These are phyloP conservation scores for Salvia splendens DNA, from an alignment of 257 asterid species.

Conservation along the genomic window DNA sequence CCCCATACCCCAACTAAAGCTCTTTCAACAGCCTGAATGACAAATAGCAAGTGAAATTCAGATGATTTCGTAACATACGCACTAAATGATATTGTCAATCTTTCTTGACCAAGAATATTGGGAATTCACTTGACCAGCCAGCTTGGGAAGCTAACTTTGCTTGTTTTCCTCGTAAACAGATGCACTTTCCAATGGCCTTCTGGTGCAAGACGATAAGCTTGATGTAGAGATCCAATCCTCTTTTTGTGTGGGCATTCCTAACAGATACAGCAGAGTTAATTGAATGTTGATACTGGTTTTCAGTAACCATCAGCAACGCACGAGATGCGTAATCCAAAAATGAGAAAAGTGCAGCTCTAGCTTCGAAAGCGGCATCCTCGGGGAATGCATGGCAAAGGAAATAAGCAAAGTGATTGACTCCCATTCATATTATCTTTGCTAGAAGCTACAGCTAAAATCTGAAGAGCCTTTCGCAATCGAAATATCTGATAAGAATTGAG, in stretches of 20 bases:
- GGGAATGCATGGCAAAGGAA: slow-evolving; percentile 56
- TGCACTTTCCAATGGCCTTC: slow-evolving; percentile 84
- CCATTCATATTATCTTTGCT: slow-evolving; percentile 45
- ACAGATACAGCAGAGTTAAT: slow-evolving; percentile 37
- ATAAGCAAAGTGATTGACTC: slow-evolving; percentile 41
- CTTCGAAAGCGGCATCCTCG: slow-evolving; percentile 46
- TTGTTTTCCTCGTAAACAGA: slow-evolving; percentile 68
- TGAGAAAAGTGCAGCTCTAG: slow-evolving; percentile 45
- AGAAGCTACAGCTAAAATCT: slow-evolving; percentile 52
- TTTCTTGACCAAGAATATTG: slow-evolving; percentile 38
- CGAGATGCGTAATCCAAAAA: slow-evolving; percentile 72
- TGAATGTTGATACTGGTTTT: slow-evolving; percentile 47
- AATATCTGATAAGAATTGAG: slow-evolving; percentile 49
- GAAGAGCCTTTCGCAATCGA: slow-evolving; percentile 70
- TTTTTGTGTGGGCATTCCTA: slow-evolving; percentile 40
- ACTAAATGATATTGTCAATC: slow-evolving; percentile 64
- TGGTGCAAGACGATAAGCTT: slow-evolving; percentile 69
- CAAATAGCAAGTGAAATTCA: slow-evolving; percentile 50
- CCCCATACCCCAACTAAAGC: slow-evolving; percentile 82
- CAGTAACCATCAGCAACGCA: slow-evolving; percentile 49
- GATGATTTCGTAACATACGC: slow-evolving; percentile 62
- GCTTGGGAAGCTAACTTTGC: slow-evolving; percentile 66
- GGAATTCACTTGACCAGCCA: slow-evolving; percentile 37
- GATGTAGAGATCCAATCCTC: slow-evolving; percentile 49
- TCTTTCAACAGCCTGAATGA: slow-evolving; percentile 63